A percentile compares a stretch with the other conserved stretches of the same genome.
Conservation (phyloP, 805 yeast genomes). For the Torulaspora franciscae region DNA sequence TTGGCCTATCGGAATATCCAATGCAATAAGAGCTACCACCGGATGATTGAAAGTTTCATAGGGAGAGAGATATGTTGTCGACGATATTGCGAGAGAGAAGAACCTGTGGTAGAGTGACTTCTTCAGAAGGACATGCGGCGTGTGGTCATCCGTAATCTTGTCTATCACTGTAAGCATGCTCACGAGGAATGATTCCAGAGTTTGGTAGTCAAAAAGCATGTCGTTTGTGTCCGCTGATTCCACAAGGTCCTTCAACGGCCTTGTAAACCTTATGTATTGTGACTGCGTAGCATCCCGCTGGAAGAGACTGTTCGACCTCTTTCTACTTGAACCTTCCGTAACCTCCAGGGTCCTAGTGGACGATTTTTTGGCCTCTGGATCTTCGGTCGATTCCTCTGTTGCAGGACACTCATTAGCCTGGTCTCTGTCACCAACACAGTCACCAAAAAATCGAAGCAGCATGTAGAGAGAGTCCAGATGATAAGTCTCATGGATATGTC, state of each 20-base stretch:
- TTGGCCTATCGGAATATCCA: constrained; percentile 40
- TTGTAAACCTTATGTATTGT: constrained; percentile 48
- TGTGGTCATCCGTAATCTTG: constrained; percentile 24
- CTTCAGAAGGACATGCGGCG: constrained; percentile 34
- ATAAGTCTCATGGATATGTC: constrained; percentile 26
- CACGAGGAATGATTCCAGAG: constrained; percentile 37
- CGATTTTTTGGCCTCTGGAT: neutral
- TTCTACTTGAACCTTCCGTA: constrained; percentile 15
- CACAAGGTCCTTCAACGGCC: constrained; percentile 37
- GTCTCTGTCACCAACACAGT: constrained; percentile 34
- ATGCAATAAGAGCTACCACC: constrained; percentile 62
- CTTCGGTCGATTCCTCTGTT: neutral
- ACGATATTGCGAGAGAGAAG: constrained; percentile 50
- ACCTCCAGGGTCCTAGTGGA: neutral
- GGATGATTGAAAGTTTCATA: constrained; percentile 90
- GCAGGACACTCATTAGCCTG: constrained; percentile 27
- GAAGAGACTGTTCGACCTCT: constrained; percentile 32
- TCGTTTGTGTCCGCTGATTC: constrained; percentile 28
- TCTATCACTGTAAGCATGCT: constrained; percentile 33
- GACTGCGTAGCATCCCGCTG: constrained; percentile 33
- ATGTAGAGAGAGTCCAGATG: constrained; percentile 31
- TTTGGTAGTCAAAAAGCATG: constrained; percentile 35
- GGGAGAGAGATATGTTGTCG: constrained; percentile 58
- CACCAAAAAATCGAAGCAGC: constrained; percentile 33
- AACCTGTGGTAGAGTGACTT: constrained; percentile 52